These are phyloP conservation scores for Geranium rotundifolium DNA, from an alignment of 345 rosid genomes.

Conservation along the genomic window DNA sequence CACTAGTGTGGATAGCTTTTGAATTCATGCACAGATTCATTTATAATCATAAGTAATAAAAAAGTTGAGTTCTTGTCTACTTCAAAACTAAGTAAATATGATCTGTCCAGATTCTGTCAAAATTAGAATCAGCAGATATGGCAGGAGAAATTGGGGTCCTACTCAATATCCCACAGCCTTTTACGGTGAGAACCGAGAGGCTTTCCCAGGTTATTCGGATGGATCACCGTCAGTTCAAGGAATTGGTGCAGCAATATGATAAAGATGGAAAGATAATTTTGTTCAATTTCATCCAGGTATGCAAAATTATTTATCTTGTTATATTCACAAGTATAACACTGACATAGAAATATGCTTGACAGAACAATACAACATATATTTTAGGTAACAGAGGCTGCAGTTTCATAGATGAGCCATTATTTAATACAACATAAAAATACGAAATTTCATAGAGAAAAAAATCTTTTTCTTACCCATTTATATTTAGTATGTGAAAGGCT, in stretches of 20 bases:
- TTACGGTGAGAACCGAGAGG: slow-evolving; percentile 58
- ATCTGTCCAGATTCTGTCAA: slow-evolving; percentile 40
- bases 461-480: slow-evolving; percentile 1
- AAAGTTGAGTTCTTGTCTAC: background rate
- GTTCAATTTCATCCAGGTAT: slow-evolving; percentile 49
- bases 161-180: slow-evolving; percentile 89
- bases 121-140: slow-evolving; percentile 60
- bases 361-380: too few species aligned
- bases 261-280: slow-evolving; percentile 64
- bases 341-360: too few species aligned
- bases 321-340: too few species aligned
- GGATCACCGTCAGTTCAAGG: slow-evolving; percentile 74
- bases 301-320: background rate
- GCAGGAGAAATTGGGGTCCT: slow-evolving; percentile 88
- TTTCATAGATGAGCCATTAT: too few species aligned
- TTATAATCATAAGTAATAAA: background rate
- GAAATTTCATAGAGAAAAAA: too few species aligned
- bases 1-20: background rate
- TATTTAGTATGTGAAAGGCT: slow-evolving; percentile 46
- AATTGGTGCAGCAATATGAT: slow-evolving; percentile 50
- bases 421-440: too few species aligned
- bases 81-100: slow-evolving; percentile 5
- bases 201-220: slow-evolving; percentile 84
- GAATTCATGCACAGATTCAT: background rate
- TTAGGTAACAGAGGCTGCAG: too few species aligned